Evolutionary conservation across 345 rosid species (phyloP), one percentile per base, ranked within the genome.

Genomic region (Brassica cretica): DNA sequence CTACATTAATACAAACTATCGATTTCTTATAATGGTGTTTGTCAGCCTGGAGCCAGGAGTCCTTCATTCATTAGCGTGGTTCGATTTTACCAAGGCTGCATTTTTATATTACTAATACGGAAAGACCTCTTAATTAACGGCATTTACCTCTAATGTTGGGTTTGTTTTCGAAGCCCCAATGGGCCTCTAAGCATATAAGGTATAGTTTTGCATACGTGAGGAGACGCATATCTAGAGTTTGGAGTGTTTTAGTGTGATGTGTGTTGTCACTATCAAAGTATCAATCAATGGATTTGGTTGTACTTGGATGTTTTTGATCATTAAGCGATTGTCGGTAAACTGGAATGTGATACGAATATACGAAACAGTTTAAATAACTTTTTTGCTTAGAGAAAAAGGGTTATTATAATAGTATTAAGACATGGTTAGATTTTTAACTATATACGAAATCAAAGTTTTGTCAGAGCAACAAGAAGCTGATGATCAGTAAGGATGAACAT

Each of bases 401-500:
- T 59, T 19, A 16, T 30, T 30, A 27, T 27, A 27, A 27, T 32
- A 14, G 55, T 46, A 46, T 64, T 32, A 32, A 15, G 19, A 8
- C 39, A 56, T 11, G 15, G 68, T 72, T 51, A 51, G 56, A 51
- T 51, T 51, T 49, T 33, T 1, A 37, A 37, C 44, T 37, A 75
- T 76, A 12, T 27, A 75, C 79, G 59, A 32, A 76, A 8, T 0
- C 4, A 61, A 14, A 61, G 18, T 33, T 46, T n/a, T 76, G 79
- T 76, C 53, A 8, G 68, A 14, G 30, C 30, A 46, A 41, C 5
- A 51, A 51, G 56, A 15, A n/a, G 56, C 7, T 51, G 56, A 49
- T 49, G 18, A 51, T 51, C 76, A 87, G 66, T 73, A 88, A 11
- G 90, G 91, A 77, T 77, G 87, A 75, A 91, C 72, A 74, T 87